These are phyloP conservation scores for Penicillium capsulatum DNA, from an alignment of 2,329 filamentous ascomycete species.

Conservation along the genomic window DNA sequence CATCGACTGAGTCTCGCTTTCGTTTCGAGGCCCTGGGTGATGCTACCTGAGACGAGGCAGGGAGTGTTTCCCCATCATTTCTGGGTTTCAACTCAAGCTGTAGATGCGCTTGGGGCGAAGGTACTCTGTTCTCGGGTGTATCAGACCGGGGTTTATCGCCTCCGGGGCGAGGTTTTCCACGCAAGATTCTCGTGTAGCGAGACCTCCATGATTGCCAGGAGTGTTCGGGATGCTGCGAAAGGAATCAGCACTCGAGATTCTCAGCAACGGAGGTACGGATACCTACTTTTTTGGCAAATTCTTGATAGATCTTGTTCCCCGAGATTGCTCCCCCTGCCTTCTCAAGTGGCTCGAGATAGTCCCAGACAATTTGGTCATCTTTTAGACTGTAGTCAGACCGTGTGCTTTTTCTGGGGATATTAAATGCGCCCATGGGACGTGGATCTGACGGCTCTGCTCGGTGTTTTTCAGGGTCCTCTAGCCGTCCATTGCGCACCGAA, in stretches of 20 bases:
- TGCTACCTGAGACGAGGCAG: no score
- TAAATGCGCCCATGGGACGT: constrained; percentile 44
- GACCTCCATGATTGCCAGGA: constrained; percentile 49
- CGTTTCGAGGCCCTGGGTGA: constrained; percentile 18
- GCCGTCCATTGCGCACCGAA: constrained; percentile 47
- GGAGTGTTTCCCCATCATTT: no score
- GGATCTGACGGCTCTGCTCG: constrained; percentile 43
- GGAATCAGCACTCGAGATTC: neutral
- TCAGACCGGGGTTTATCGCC: constrained; percentile 14
- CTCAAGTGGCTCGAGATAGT: constrained; percentile 41
- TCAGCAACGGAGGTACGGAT: no score
- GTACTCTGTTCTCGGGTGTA: constrained; percentile 2
- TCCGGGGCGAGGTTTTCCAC: constrained; percentile 35
- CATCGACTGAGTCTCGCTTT: constrained; percentile 15
- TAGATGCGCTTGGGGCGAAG: neutral
- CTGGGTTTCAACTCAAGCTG: neutral
- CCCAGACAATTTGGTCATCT: constrained; percentile 45
- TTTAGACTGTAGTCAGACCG: constrained; percentile 36
- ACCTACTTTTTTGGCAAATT: constrained; percentile 38
- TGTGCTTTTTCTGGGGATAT: constrained; percentile 33
- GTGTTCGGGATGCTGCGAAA: constrained; percentile 41
- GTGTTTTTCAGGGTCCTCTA: constrained; percentile 49
- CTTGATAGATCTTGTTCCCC: constrained; percentile 46
- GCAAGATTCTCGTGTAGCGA: constrained; percentile 43
- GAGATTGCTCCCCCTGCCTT: constrained; percentile 29